Base-by-base conservation (phyloP, 441 rosid species). In the Lepidium campestre region DNA sequence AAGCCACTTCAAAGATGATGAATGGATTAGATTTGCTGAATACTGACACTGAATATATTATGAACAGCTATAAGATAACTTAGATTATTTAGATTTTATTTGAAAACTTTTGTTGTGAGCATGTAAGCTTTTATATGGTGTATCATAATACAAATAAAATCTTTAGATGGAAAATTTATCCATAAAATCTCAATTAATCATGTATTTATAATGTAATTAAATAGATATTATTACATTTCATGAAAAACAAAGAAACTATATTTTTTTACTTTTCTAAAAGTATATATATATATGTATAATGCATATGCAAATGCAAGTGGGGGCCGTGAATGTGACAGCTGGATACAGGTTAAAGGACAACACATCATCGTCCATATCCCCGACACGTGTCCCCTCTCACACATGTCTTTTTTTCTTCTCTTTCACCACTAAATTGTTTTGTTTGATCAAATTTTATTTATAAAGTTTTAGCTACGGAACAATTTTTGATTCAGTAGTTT, bases 301-400 rank as follows among this genome's bases (percentile, higher is more conserved):
- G 57, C 25, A 58, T 4, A 23, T 52, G 61, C 34, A 10, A 2
- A 49, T 45, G 27, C 22, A 37, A n/a, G 68, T 67, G 69, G 73
- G 68, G 68, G 53, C 69, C 45, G 10, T 45, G 73, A 49, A 74
- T 20, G 55, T 68, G 77, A 61, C 77, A 74, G 73, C 73, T 74
- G 69, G 65, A 73, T 73, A 57, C 69, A 67, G 65, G 48, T 62
- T 44, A 58, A 47, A 62, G 65, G 73, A 74, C 77, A 74, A 62
- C 72, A 68, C 73, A 74, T 53, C 47, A 55, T 62, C 64, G 40
- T 8, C 60, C 60, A 54, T 6, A 7, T 32, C 37, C 15, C 60
- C 69, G 77, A 73, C 77, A 61, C 73, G 77, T 73, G 77, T 67
- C 69, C 73, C 69, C 5, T 56, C 54, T 61, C 64, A 73, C 73